Evolutionary conservation across 305 asterid species (phyloP).

Genomic region (Solanum hybrid): DNA sequence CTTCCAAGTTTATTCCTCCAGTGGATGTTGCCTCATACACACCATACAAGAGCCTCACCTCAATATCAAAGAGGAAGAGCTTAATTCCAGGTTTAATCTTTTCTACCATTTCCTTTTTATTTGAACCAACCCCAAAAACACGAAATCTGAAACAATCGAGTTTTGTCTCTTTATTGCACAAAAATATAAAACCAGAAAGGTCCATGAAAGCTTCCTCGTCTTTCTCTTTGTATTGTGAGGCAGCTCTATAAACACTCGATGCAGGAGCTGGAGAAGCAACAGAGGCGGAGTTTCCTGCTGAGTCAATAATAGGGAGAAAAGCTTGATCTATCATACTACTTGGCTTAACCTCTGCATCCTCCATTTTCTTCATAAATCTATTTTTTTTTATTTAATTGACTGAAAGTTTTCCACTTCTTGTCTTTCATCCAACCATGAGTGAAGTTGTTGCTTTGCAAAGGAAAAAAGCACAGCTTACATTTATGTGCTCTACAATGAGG

Average conservation of each 20-base stretch:
- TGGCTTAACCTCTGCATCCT: conserved; percentile 6
- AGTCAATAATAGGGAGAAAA: neutral
- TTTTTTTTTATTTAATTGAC: conserved; percentile 8
- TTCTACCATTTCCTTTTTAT: conserved; percentile 39
- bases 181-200: conserved; percentile 60
- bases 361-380: conserved; percentile 17
- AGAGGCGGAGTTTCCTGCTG: neutral
- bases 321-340: neutral
- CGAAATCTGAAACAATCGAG: conserved; percentile 57
- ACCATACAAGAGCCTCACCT: conserved; percentile 58
- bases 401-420: conserved; percentile 13
- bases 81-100: conserved; percentile 52
- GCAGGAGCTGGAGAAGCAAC: conserved; percentile 9
- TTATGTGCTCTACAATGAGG: too few relatives aligned
- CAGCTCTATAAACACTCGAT: conserved; percentile 14
- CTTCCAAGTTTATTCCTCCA: conserved; percentile 58
- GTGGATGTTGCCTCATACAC: conserved; percentile 59
- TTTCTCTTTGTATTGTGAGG: conserved; percentile 17
- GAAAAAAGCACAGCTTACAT: too few relatives aligned
- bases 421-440: conserved; percentile 23
- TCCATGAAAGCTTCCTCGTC: conserved; percentile 17
- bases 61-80: conserved; percentile 64
- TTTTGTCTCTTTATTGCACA: conserved; percentile 59
- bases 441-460: too few relatives aligned
- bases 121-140: conserved; percentile 84